Evolutionary conservation across 768 basidiomycete species (phyloP).

Genomic region (Grammothele lineata): DNA sequence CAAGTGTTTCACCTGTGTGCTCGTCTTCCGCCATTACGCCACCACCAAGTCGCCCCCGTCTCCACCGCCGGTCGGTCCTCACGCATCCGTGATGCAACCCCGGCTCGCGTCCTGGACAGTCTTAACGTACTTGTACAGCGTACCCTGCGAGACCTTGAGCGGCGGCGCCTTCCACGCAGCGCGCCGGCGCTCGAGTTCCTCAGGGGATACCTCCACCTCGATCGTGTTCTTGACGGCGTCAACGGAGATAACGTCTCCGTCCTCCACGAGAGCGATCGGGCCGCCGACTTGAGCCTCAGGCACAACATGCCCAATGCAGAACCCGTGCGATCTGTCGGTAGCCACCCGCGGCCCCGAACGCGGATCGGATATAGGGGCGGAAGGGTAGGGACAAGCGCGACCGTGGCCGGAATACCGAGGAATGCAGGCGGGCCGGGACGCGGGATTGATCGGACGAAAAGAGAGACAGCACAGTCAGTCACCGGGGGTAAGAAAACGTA

Average conservation of each 20-base stretch:
- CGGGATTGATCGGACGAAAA: not conserved
- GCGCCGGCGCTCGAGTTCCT: constrained; percentile 73
- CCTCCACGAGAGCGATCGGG: constrained; percentile 84
- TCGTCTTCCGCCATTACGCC: no score
- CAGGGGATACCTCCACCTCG: constrained; percentile 68
- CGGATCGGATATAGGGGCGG: not conserved
- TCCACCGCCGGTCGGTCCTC: constrained; percentile 26
- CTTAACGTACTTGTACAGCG: constrained; percentile 87
- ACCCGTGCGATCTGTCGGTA: constrained; percentile 84
- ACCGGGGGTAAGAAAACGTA: not conserved
- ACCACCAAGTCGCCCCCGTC: no score
- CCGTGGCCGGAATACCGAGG: no score
- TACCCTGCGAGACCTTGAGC: constrained; percentile 77
- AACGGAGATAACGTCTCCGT: constrained; percentile 84
- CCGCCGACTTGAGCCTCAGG: constrained; percentile 95
- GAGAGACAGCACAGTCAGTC: no score
- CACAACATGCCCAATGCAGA: constrained; percentile 95
- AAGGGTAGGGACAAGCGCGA: not conserved
- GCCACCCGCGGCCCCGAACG: not conserved
- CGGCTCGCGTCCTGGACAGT: constrained; percentile 86
- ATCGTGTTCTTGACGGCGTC: constrained; percentile 87
- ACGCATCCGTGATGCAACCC: constrained; percentile 89
- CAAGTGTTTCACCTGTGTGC: no score
- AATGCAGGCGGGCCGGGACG: no score
- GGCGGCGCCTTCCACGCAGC: constrained; percentile 79